Evolutionary conservation across 1,284 basidiomycete genomes (phyloP), one percentile per base, ranked within the genome.

Genomic region (Apiotrichum mycotoxinovorans): DNA sequence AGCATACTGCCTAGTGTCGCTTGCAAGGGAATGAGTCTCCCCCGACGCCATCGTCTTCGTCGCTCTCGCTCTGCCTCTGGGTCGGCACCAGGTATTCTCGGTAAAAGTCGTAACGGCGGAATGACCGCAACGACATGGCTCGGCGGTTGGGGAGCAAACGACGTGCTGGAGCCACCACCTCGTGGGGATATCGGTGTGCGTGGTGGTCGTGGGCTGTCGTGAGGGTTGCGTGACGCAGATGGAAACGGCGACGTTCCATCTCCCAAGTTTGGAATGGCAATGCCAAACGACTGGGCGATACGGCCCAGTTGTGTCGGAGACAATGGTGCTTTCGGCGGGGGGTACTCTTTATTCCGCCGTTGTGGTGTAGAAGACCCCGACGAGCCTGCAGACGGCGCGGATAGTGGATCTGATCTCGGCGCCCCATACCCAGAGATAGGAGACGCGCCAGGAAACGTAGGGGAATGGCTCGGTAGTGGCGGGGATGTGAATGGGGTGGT

Each of bases 211-310:
- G 35, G 34, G 34, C 26, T 9, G 33, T 20, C 20, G 26, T 7
- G 26, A 10, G 33, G 8, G 37, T 14, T 41, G 10, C 17, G 52
- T 35, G 54, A 52, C 8, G 47, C 38, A 7, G 42, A 34, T 60
- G 57, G 2, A 70, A 47, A 42, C 57, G 63, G 8, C 12, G 34
- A 4, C 22, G 12, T 33, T 17, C 20, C 27, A 9, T 46, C 46
- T 12, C 27, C 14, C 15, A 34, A 14, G 3, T 4, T 22, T 14
- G 74, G 74, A 11, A 72, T 65, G 55, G 68, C 66, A 46, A 75
- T 74, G 22, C 74, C 74, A 60, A 75, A 74, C 1, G 68, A 69
- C 57, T 72, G 70, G 10, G 74, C 74, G 27, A 75, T 75, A 3
- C 74, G 64, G 10, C 67, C 67, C 17, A 75, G 66, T 44, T 73